Percentiles rank a stretch among this genome's conserved stretches.
These are phyloP conservation scores for Gossypium anomalum DNA, from an alignment of 345 rosid species.

Conservation along the genomic window DNA sequence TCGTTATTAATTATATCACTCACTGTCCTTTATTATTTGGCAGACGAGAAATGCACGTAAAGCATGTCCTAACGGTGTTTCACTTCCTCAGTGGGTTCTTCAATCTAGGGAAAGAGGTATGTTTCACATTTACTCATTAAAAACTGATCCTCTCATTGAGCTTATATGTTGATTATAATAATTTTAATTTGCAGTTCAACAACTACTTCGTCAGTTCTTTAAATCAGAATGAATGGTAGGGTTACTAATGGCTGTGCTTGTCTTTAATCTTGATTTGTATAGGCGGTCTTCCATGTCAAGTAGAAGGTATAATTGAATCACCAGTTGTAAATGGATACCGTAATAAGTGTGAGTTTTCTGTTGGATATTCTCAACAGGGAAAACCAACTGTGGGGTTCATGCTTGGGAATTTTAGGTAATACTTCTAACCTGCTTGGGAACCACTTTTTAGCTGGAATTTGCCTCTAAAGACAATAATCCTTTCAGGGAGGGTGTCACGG, in stretches of 20 bases:
- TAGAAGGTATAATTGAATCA: slow-evolving; percentile 82
- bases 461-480: slow-evolving; percentile 18
- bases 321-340: slow-evolving; percentile 83
- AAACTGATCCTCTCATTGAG: not conserved
- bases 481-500: slow-evolving; percentile 90
- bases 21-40: slow-evolving; percentile 24
- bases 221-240: not conserved
- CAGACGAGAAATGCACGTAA: slow-evolving; percentile 91
- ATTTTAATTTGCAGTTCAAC: slow-evolving; percentile 69
- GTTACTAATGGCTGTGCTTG: not conserved
- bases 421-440: slow-evolving; percentile 9
- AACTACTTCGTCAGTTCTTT: not conserved
- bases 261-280: slow-evolving; percentile 15
- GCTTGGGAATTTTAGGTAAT: slow-evolving; percentile 90
- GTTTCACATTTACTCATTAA: slow-evolving; percentile 18
- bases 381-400: slow-evolving; percentile 83
- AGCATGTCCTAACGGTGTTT: slow-evolving; percentile 80
- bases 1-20: slow-evolving; percentile 13
- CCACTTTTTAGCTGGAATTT: slow-evolving; percentile 16
- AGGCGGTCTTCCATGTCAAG: slow-evolving; percentile 89
- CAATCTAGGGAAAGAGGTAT: slow-evolving; percentile 86
- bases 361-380: slow-evolving; percentile 73
- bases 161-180: slow-evolving; percentile 12
- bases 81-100: slow-evolving; percentile 85
- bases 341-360: slow-evolving; percentile 86